Percentiles rank a stretch among this genome's conserved stretches.
These are phyloP conservation scores for Elymus sibiricus DNA, from an alignment of 176 grass and related monocot species.

Conservation along the genomic window DNA sequence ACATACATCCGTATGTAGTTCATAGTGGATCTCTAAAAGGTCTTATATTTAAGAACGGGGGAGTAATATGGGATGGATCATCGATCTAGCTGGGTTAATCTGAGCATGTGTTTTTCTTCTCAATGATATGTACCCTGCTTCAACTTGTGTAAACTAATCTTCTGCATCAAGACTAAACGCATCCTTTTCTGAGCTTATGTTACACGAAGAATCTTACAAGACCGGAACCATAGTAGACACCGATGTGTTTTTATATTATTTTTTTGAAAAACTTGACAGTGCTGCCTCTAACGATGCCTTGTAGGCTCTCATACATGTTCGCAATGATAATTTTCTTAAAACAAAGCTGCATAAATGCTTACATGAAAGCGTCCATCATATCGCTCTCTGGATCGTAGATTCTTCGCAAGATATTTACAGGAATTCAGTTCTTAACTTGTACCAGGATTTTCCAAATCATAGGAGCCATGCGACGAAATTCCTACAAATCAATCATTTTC, in stretches of 20 bases:
- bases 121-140: neutral
- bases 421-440: neutral
- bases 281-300: neutral
- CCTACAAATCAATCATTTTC: neutral
- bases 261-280: too few relatives aligned
- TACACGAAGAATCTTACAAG: neutral
- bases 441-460: neutral
- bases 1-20: too few relatives aligned
- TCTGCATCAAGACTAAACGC: neutral
- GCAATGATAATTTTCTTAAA: neutral
- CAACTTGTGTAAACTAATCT: neutral
- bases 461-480: neutral
- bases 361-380: neutral
- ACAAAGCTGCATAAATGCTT: neutral
- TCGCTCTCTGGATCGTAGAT: neutral
- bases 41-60: too few relatives aligned
- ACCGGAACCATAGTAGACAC: neutral
- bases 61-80: neutral
- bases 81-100: neutral
- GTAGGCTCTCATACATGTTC: neutral
- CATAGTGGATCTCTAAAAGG: too few relatives aligned
- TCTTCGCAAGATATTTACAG: neutral
- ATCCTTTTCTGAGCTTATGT: neutral
- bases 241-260: neutral
- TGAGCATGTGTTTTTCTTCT: neutral